These are phyloP conservation scores for Curvularia verruculosa DNA, from an alignment of 2,329 filamentous ascomycete genomes.

Conservation along the genomic window DNA sequence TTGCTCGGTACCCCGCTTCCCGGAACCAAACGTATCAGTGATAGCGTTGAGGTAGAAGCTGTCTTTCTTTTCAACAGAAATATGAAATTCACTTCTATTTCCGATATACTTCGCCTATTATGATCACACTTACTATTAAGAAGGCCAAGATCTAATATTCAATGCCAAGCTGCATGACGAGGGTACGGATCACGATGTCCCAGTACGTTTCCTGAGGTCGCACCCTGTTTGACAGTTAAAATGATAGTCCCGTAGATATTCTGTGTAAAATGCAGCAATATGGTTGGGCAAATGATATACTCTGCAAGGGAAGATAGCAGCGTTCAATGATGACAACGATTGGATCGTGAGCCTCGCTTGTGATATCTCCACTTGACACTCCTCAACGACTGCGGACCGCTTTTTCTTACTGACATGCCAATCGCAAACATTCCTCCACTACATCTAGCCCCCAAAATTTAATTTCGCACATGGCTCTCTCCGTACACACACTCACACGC, in stretches of 20 bases:
- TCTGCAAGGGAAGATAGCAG: background rate
- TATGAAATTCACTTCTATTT: background rate
- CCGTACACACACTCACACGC: background rate
- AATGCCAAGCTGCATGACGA: background rate
- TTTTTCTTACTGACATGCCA: background rate
- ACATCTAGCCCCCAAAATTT: background rate
- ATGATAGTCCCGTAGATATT: background rate
- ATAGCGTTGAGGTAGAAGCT: background rate
- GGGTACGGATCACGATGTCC: background rate
- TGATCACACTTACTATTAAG: background rate
- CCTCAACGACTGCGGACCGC: background rate
- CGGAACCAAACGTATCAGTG: slow-evolving; percentile 2
- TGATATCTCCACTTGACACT: background rate
- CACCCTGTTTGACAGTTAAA: background rate
- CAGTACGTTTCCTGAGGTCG: background rate
- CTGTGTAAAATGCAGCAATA: background rate
- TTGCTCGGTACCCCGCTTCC: slow-evolving; percentile 16
- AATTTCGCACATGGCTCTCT: background rate
- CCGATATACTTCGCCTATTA: background rate
- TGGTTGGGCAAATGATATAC: too few relatives aligned
- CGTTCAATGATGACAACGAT: background rate
- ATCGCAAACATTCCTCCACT: background rate
- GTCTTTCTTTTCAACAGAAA: background rate
- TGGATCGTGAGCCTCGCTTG: slow-evolving; percentile 4
- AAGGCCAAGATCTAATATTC: background rate